phyloP scores from a whole-genome alignment of 192 early-diverging fungal genomes.

The Backusella mclennaniae region DNA sequence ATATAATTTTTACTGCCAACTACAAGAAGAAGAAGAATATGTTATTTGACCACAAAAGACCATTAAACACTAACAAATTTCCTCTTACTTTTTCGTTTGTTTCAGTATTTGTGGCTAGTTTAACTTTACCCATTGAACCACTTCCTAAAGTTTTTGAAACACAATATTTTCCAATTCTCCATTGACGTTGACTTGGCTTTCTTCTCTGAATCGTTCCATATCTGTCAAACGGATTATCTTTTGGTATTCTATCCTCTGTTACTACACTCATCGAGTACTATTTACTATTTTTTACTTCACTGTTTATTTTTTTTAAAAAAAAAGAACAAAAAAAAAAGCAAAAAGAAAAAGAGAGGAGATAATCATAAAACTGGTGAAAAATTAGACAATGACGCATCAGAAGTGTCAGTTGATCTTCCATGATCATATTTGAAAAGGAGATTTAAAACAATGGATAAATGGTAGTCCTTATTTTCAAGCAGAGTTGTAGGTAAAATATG shows the following conservation, averaged over 20 bases:
- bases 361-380: neutral
- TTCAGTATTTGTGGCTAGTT: conserved; percentile 47
- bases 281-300: neutral
- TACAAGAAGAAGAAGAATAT: conserved; percentile 13
- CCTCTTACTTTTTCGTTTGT: neutral
- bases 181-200: neutral
- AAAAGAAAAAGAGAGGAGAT: neutral
- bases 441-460: neutral
- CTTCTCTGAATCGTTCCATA: neutral
- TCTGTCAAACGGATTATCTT: neutral
- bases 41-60: neutral
- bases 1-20: conserved; percentile 66
- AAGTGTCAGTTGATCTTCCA: conserved; percentile 4
- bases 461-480: neutral
- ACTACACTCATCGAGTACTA: neutral
- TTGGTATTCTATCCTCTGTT: neutral
- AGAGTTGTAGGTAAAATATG: neutral
- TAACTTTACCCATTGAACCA: conserved; percentile 34
- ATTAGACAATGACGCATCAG: conserved; percentile 5
- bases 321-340: neutral
- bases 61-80: neutral
- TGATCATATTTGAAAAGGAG: conserved; percentile 2
- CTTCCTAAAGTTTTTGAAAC: conserved; percentile 24
- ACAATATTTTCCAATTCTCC: conserved; percentile 26
- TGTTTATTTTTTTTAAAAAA: neutral